Conservation (phyloP, 2,329 filamentous ascomycete species). For the Xylaria sp. region DNA sequence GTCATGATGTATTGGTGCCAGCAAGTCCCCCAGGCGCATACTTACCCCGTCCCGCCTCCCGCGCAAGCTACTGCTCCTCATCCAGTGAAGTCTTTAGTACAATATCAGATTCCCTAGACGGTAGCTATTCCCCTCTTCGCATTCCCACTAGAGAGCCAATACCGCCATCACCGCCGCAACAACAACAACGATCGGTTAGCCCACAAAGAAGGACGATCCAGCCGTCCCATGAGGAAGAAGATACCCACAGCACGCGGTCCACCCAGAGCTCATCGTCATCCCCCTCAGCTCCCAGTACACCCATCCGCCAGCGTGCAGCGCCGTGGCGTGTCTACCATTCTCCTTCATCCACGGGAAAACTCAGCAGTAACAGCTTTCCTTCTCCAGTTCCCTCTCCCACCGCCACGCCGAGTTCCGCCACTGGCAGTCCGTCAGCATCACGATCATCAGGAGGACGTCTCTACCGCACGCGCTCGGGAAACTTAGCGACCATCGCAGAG, state of each 20-base stretch:
- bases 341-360: conserved; percentile 3
- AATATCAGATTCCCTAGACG: conserved; percentile 9
- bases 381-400: conserved; percentile 6
- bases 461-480: conserved; percentile 27
- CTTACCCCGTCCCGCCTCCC: conserved; percentile 9
- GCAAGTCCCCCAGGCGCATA: background rate
- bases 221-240: conserved; percentile 1
- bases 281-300: background rate
- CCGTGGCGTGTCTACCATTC: background rate
- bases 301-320: conserved; percentile 1
- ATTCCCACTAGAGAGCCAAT: conserved; percentile 20
- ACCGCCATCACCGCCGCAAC: conserved; percentile 8
- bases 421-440: background rate
- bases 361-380: conserved; percentile 4
- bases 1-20: background rate
- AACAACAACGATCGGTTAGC: conserved; percentile 6
- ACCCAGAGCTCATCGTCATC: background rate
- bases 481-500: conserved; percentile 24
- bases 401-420: background rate
- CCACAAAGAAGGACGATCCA: conserved; percentile 11
- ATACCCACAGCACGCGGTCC: conserved; percentile 8
- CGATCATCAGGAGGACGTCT: conserved; percentile 18
- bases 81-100: conserved; percentile 17
- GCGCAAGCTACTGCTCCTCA: conserved; percentile 21
- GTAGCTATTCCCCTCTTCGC: conserved; percentile 17